Evolutionary conservation across 2,329 filamentous ascomycete genomes (phyloP).

Genomic region (Alternaria angustiovoidea): DNA sequence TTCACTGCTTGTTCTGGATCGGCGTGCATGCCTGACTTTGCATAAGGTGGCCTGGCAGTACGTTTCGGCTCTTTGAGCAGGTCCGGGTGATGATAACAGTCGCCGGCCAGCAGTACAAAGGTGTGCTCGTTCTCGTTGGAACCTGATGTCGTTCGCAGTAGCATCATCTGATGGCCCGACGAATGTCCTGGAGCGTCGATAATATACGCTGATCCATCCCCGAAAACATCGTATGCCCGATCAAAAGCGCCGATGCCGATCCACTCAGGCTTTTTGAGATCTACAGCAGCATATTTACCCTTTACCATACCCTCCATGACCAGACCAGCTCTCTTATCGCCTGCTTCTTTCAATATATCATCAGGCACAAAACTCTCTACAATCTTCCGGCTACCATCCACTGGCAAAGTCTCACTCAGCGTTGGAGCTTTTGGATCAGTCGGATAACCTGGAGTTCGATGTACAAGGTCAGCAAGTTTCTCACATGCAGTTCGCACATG

Average conservation of each 20-base stretch:
- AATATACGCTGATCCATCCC: slow-evolving; percentile 59
- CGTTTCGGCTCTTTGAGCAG: slow-evolving; percentile 38
- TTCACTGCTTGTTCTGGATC: slow-evolving; percentile 40
- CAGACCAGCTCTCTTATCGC: slow-evolving; percentile 36
- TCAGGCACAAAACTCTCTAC: slow-evolving; percentile 40
- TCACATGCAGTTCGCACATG: not conserved
- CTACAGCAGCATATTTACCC: slow-evolving; percentile 40
- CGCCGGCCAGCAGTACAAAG: slow-evolving; percentile 44
- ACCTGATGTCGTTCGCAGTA: slow-evolving; percentile 31
- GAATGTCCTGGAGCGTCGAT: slow-evolving; percentile 63
- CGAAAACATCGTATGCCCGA: slow-evolving; percentile 57
- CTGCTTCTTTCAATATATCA: slow-evolving; percentile 34
- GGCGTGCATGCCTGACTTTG: slow-evolving; percentile 39
- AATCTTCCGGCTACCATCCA: slow-evolving; percentile 55
- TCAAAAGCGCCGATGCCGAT: slow-evolving; percentile 55
- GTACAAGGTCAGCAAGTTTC: not conserved
- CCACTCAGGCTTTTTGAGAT: slow-evolving; percentile 42
- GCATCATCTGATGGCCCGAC: slow-evolving; percentile 59
- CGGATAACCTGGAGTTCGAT: slow-evolving; percentile 26
- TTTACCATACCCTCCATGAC: slow-evolving; percentile 32
- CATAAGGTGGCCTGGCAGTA: slow-evolving; percentile 41
- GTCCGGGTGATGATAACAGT: slow-evolving; percentile 42
- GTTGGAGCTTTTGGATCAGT: slow-evolving; percentile 29
- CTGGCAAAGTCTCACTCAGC: slow-evolving; percentile 55
- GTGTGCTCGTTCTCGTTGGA: slow-evolving; percentile 20